Conservation (phyloP, 2,329 filamentous ascomycete species). For the Volutella citrinella region DNA sequence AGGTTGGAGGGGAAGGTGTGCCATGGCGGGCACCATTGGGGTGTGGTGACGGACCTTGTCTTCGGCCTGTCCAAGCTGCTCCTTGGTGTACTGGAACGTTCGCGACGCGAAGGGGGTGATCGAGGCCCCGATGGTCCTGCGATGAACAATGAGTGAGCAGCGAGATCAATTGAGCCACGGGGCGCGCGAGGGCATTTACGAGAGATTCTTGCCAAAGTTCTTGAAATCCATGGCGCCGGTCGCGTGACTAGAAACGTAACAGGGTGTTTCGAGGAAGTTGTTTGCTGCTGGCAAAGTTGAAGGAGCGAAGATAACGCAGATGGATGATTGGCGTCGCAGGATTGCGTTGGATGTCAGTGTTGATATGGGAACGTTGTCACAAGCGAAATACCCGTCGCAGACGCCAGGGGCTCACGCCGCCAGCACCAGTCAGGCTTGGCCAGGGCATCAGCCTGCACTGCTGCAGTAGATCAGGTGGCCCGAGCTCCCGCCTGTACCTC, state of each 20-base stretch:
- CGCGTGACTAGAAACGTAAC: no score
- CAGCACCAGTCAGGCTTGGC: no score
- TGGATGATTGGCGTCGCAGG: no score
- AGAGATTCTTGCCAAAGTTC: slow-evolving; percentile 54
- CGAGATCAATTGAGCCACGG: background rate
- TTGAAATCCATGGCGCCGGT: slow-evolving; percentile 55
- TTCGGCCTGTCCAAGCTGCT: slow-evolving; percentile 90
- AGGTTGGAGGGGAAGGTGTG: slow-evolving; percentile 8
- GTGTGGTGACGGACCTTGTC: slow-evolving; percentile 66
- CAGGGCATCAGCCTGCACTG: no score
- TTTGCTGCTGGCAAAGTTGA: no score
- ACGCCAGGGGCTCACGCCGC: slow-evolving; percentile 19
- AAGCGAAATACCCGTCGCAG: slow-evolving; percentile 26
- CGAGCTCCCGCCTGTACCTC: background rate
- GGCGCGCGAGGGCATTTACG: slow-evolving; percentile 37
- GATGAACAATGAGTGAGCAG: slow-evolving; percentile 13
- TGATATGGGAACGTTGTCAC: slow-evolving; percentile 29
- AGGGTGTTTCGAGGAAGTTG: no score
- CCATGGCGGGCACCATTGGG: background rate
- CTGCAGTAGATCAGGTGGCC: no score
- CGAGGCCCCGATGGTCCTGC: slow-evolving; percentile 65
- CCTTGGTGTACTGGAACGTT: slow-evolving; percentile 96
- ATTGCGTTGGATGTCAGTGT: slow-evolving; percentile 21
- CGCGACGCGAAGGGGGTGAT: slow-evolving; percentile 91
- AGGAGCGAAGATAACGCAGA: slow-evolving; percentile 3